Evolutionary conservation across 2,329 filamentous ascomycete species (phyloP).

Genomic region (Epichloe glyceriae): DNA sequence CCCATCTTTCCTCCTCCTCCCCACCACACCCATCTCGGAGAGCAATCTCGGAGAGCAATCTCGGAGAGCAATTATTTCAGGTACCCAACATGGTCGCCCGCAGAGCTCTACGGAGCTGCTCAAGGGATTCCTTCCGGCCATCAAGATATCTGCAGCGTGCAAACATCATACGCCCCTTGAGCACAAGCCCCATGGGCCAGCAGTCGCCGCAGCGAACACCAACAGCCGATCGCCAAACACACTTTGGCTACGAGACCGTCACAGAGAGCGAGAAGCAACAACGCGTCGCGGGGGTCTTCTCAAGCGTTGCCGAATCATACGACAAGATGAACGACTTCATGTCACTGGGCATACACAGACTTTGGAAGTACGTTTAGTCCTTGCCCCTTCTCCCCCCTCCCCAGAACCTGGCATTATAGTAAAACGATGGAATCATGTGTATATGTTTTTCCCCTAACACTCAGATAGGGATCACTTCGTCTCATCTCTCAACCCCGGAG

Average conservation of each 20-base stretch:
- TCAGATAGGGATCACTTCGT: slow-evolving; percentile 73
- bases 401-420: background rate
- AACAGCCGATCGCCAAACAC: slow-evolving; percentile 49
- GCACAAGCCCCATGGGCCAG: slow-evolving; percentile 14
- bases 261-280: slow-evolving; percentile 62
- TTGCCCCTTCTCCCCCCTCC: too few relatives aligned
- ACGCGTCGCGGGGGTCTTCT: slow-evolving; percentile 77
- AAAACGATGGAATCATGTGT: background rate
- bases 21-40: background rate
- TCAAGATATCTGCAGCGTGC: slow-evolving; percentile 8
- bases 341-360: slow-evolving; percentile 90
- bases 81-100: slow-evolving; percentile 15
- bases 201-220: slow-evolving; percentile 12
- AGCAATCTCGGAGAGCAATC: background rate
- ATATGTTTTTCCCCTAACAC: background rate
- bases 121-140: slow-evolving; percentile 12
- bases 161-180: slow-evolving; percentile 15
- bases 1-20: background rate
- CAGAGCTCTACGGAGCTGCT: slow-evolving; percentile 17
- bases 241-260: slow-evolving; percentile 84
- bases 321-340: slow-evolving; percentile 99
- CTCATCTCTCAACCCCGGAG: slow-evolving; percentile 74
- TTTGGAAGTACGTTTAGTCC: slow-evolving; percentile 72
- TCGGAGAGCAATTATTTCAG: background rate
- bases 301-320: slow-evolving; percentile 86